phyloP scores from a whole-genome alignment of 495 filamentous ascomycete species.

The Physcia stellaris region DNA sequence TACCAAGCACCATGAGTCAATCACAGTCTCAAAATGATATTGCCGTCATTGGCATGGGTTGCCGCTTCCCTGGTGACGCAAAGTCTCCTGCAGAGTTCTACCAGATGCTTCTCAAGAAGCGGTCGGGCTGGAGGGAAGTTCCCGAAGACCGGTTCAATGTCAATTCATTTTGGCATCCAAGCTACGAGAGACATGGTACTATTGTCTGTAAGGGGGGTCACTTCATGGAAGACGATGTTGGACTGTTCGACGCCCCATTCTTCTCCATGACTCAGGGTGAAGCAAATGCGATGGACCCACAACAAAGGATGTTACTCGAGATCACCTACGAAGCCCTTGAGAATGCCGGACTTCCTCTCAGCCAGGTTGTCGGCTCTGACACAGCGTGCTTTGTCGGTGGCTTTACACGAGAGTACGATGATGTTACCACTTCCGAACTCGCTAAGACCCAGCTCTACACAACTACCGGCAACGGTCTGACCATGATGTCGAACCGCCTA shows the following conservation, averaged over 20 bases:
- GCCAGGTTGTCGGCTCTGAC: slow-evolving; percentile 13
- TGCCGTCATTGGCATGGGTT: slow-evolving; percentile 7
- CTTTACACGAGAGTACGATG: slow-evolving; percentile 26
- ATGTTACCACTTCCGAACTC: slow-evolving; percentile 21
- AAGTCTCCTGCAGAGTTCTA: slow-evolving; percentile 32
- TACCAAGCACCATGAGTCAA: too few species aligned
- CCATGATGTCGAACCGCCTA: slow-evolving; percentile 37
- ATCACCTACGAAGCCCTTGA: slow-evolving; percentile 45
- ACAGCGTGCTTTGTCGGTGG: slow-evolving; percentile 22
- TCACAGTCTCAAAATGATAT: too few species aligned
- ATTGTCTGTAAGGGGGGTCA: slow-evolving; percentile 19
- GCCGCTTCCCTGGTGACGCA: slow-evolving; percentile 33
- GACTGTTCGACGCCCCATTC: slow-evolving; percentile 43
- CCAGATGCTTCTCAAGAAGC: slow-evolving; percentile 29
- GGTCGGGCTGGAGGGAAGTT: slow-evolving; percentile 33
- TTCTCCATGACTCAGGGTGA: slow-evolving; percentile 44
- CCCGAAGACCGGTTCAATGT: slow-evolving; percentile 43
- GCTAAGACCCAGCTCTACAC: slow-evolving; percentile 23
- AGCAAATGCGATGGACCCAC: slow-evolving; percentile 44
- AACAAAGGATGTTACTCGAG: slow-evolving; percentile 43
- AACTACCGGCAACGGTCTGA: slow-evolving; percentile 29
- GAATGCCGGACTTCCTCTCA: slow-evolving; percentile 31
- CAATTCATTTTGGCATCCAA: slow-evolving; percentile 42
- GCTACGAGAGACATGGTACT: slow-evolving; percentile 16
- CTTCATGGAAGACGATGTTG: slow-evolving; percentile 37